phyloP scores from a whole-genome alignment of 2,329 filamentous ascomycete species.

The Aspergillus vadensis region DNA sequence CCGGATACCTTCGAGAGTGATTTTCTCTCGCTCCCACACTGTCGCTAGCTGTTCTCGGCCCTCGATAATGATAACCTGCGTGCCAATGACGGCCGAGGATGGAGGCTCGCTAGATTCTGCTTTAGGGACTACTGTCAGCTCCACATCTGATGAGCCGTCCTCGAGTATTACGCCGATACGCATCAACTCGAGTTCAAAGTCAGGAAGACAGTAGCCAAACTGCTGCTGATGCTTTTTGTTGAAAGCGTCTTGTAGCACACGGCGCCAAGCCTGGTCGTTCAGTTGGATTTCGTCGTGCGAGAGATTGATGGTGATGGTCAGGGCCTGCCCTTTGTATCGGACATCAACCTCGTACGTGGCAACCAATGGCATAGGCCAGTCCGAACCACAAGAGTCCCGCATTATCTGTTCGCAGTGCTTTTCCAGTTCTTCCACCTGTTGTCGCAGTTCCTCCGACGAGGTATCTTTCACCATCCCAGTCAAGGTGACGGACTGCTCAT shows the following conservation, averaged over 20 bases:
- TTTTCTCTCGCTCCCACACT: slow-evolving; percentile 49
- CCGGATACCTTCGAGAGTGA: slow-evolving; percentile 44
- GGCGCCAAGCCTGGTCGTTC: slow-evolving; percentile 32
- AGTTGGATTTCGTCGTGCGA: slow-evolving; percentile 36
- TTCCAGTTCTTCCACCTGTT: slow-evolving; percentile 40
- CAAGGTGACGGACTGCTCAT: slow-evolving; percentile 50
- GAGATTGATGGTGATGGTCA: slow-evolving; percentile 42
- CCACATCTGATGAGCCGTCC: slow-evolving; percentile 47
- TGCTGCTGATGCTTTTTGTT: slow-evolving; percentile 48
- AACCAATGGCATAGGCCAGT: slow-evolving; percentile 20
- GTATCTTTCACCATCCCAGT: slow-evolving; percentile 46
- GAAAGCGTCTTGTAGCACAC: slow-evolving; percentile 43
- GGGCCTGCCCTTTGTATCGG: slow-evolving; percentile 51
- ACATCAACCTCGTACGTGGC: slow-evolving; percentile 49
- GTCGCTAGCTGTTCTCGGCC: slow-evolving; percentile 45
- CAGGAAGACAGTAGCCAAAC: slow-evolving; percentile 49
- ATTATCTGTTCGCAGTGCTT: slow-evolving; percentile 43
- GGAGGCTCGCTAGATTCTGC: slow-evolving; percentile 33
- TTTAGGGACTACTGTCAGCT: slow-evolving; percentile 39
- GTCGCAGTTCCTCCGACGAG: slow-evolving; percentile 35
- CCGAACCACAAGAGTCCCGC: slow-evolving; percentile 33
- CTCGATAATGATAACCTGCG: slow-evolving; percentile 44
- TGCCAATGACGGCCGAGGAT: slow-evolving; percentile 40
- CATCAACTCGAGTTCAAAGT: slow-evolving; percentile 52
- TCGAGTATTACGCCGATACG: slow-evolving; percentile 49